Conservation (phyloP, 345 rosid species). For the Rubroshorea leprosula region DNA sequence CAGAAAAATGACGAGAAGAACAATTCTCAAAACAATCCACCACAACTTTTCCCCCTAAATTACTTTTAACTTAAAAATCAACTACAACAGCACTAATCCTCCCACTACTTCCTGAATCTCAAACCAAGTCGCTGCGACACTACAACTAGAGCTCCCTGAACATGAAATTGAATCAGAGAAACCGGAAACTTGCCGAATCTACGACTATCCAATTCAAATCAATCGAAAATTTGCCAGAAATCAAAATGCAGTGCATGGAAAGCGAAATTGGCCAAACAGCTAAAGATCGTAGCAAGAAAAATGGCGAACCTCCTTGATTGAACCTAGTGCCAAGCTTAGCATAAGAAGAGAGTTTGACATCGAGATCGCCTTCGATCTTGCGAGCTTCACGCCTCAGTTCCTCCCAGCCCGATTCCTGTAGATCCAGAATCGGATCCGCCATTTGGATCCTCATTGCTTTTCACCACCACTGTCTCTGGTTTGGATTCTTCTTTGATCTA, state of each 20-base stretch:
- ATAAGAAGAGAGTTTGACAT: constrained; percentile 92
- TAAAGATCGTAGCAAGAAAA: constrained; percentile 3
- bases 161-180: background rate
- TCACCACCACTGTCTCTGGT: background rate
- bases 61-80: background rate
- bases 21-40: too few species aligned
- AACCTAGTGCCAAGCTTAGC: constrained; percentile 95
- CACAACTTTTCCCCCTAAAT: too few species aligned
- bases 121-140: background rate
- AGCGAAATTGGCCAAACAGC: background rate
- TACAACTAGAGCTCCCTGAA: background rate
- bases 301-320: constrained; percentile 66
- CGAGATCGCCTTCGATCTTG: constrained; percentile 95
- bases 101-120: background rate
- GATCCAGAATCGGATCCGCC: constrained; percentile 69
- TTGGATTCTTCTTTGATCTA: background rate
- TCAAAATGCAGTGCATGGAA: background rate
- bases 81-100: too few species aligned
- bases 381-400: constrained; percentile 90
- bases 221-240: background rate
- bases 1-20: too few species aligned
- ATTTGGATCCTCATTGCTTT: constrained; percentile 34
- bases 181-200: background rate
- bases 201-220: background rate
- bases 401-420: constrained; percentile 98